A percentile compares a stretch with the other conserved stretches of the same genome.
Conservation (phyloP, 371 early-diverging fungal species). For the Mucor velutinosus region DNA sequence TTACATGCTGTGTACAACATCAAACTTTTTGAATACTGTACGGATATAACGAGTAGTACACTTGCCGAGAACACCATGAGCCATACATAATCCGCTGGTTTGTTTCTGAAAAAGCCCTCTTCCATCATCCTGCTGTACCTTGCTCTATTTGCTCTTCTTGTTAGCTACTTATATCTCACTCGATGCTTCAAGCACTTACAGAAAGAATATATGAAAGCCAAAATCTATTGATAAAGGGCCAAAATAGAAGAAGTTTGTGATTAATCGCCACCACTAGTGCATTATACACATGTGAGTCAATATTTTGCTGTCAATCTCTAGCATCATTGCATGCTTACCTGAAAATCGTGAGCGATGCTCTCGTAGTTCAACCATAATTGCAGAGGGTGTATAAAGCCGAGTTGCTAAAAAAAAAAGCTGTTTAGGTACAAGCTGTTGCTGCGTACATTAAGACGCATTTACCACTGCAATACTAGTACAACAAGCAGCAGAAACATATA, state of each 20-base stretch:
- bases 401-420: slow-evolving; percentile 45
- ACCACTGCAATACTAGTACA: slow-evolving; percentile 79
- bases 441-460: slow-evolving; percentile 16
- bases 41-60: slow-evolving; percentile 55
- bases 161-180: not conserved
- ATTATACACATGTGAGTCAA: not conserved
- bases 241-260: slow-evolving; percentile 92
- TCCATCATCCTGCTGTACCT: slow-evolving; percentile 93
- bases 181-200: slow-evolving; percentile 58
- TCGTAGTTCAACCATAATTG: slow-evolving; percentile 84
- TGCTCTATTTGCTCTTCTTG: slow-evolving; percentile 46
- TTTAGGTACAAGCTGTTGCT: not conserved
- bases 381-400: slow-evolving; percentile 69
- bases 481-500: slow-evolving; percentile 80
- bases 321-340: slow-evolving; percentile 54
- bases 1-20: slow-evolving; percentile 4
- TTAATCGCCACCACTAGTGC: slow-evolving; percentile 88
- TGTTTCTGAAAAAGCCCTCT: slow-evolving; percentile 88
- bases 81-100: slow-evolving; percentile 93
- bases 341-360: slow-evolving; percentile 61
- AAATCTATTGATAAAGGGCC: slow-evolving; percentile 89
- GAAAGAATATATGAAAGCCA: slow-evolving; percentile 92
- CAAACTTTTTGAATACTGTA: slow-evolving; percentile 14
- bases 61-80: slow-evolving; percentile 70
- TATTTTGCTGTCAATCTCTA: not conserved